Evolutionary conservation across 2,329 filamentous ascomycete species (phyloP).

Genomic region (Trichoderma brevicompactum): DNA sequence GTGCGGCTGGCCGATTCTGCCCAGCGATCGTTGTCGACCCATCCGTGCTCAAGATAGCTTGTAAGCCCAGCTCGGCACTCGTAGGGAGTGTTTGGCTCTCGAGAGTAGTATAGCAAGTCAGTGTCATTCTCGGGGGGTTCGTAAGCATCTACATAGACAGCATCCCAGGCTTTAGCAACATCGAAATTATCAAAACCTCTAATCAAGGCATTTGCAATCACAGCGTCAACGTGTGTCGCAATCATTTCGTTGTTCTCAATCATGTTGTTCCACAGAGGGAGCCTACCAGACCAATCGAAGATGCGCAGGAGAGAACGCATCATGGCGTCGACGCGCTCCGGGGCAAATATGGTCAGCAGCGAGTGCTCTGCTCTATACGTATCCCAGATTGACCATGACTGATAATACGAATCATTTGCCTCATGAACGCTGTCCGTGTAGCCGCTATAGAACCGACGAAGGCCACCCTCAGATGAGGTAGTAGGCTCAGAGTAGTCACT

Average conservation of each 20-base stretch:
- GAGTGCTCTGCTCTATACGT: conserved; percentile 54
- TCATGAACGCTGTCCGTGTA: conserved; percentile 51
- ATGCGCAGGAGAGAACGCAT: conserved; percentile 51
- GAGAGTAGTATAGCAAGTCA: conserved; percentile 51
- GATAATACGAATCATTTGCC: conserved; percentile 51
- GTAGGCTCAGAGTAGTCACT: conserved; percentile 53
- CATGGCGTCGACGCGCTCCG: conserved; percentile 52
- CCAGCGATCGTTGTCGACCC: conserved; percentile 54
- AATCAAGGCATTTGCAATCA: conserved; percentile 52
- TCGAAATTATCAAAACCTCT: conserved; percentile 50
- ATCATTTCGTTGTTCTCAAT: conserved; percentile 58
- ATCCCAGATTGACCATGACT: conserved; percentile 57
- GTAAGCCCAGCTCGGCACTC: conserved; percentile 53
- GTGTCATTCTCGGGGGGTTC: conserved; percentile 50
- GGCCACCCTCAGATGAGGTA: conserved; percentile 29
- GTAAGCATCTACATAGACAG: conserved; percentile 51
- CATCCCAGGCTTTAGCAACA: conserved; percentile 49
- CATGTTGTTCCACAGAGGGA: conserved; percentile 56
- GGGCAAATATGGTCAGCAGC: conserved; percentile 50
- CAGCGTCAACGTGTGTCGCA: conserved; percentile 52
- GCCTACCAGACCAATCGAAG: conserved; percentile 51
- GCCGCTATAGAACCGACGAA: conserved; percentile 49
- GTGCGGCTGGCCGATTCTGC: conserved; percentile 52
- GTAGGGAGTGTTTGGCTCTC: conserved; percentile 50
- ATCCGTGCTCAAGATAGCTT: conserved; percentile 49